Percentiles rank a stretch among this genome's conserved stretches.
These are phyloP conservation scores for Ophiostoma tasmaniense DNA, from an alignment of 2,329 filamentous ascomycete genomes.

Conservation along the genomic window DNA sequence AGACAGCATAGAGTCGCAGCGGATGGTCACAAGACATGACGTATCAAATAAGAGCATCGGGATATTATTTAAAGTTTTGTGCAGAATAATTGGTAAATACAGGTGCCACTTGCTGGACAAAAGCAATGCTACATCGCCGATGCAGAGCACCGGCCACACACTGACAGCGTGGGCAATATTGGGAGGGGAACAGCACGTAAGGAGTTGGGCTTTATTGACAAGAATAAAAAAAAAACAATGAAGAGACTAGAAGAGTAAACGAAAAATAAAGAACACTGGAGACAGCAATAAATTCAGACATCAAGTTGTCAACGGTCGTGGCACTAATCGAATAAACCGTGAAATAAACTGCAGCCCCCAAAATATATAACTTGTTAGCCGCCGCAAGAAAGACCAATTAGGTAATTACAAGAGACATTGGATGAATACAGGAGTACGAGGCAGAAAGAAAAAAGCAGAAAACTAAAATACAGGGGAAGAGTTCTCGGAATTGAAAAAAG, in stretches of 20 bases:
- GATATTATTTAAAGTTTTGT: not conserved
- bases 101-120: not conserved
- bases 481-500: not conserved
- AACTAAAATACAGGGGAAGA: not conserved
- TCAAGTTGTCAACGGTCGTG: too few species aligned
- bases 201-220: not conserved
- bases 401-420: too few species aligned
- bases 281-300: too few species aligned
- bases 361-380: too few species aligned
- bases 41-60: not conserved
- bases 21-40: not conserved
- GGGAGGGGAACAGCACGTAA: not conserved
- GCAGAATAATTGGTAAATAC: not conserved
- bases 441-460: too few species aligned
- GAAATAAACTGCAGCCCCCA: too few species aligned
- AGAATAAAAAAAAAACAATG: too few species aligned
- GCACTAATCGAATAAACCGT: too few species aligned
- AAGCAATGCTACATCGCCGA: not conserved
- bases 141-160: not conserved
- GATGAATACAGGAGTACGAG: too few species aligned
- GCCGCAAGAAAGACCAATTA: too few species aligned
- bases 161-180: not conserved
- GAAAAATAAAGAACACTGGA: too few species aligned
- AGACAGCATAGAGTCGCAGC: not conserved
- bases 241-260: too few species aligned